Evolutionary conservation across 495 filamentous ascomycete genomes (phyloP).

Genomic region (Aspergillus olivimuriae): DNA sequence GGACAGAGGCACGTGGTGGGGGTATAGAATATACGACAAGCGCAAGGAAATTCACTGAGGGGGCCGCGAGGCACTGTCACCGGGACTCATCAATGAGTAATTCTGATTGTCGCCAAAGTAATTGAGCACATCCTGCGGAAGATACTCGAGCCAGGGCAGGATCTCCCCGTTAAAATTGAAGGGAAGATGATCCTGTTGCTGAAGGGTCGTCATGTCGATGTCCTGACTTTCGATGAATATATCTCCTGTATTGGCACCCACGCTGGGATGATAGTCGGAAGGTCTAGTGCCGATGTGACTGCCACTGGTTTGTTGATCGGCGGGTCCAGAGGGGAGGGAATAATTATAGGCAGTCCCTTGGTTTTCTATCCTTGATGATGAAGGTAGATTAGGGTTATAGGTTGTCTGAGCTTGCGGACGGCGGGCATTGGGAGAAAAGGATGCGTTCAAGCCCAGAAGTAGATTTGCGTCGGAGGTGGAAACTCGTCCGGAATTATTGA

Average conservation of each 20-base stretch:
- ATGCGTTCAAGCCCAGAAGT: constrained; percentile 23
- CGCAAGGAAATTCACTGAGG: constrained; percentile 14
- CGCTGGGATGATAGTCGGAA: constrained; percentile 28
- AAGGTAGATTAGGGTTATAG: constrained; percentile 43
- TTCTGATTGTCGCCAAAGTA: constrained; percentile 43
- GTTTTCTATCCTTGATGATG: constrained; percentile 15
- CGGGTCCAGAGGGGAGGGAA: constrained; percentile 22
- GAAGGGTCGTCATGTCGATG: constrained; percentile 52
- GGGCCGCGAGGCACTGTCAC: constrained; percentile 21
- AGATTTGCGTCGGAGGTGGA: constrained; percentile 23
- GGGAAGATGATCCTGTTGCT: constrained; percentile 37
- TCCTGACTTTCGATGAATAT: constrained; percentile 69
- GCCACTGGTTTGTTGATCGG: constrained; percentile 32
- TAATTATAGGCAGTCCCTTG: constrained; percentile 19
- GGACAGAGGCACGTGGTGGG: constrained; percentile 11
- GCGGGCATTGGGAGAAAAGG: constrained; percentile 20
- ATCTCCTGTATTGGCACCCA: constrained; percentile 36
- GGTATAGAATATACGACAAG: constrained; percentile 19
- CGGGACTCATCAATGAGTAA: constrained; percentile 31
- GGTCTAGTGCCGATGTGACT: constrained; percentile 30
- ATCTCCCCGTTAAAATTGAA: constrained; percentile 48
- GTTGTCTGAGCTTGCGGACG: constrained; percentile 35
- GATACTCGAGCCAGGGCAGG: constrained; percentile 62
- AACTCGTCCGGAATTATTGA: constrained; percentile 11
- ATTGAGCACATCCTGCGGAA: constrained; percentile 57